phyloP scores from a whole-genome alignment of 805 yeast genomes.

The Candida maesae region DNA sequence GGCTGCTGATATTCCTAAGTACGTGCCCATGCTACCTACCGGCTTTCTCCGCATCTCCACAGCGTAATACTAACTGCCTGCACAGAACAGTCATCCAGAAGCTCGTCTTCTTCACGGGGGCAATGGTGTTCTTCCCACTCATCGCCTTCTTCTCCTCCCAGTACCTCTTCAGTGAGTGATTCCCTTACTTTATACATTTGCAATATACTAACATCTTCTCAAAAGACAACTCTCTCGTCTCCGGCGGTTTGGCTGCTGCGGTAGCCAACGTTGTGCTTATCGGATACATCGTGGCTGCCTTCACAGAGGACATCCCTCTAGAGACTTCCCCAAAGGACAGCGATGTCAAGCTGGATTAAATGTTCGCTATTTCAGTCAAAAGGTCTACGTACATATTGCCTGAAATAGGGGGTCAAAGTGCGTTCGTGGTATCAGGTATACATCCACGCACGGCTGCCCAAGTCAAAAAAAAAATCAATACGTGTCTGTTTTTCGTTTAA shows the following conservation, averaged over 20 bases:
- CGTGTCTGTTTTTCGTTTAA: too few species aligned
- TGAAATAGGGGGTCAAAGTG: too few species aligned
- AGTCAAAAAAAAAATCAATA: too few species aligned
- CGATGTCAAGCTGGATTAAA: slow-evolving; percentile 28
- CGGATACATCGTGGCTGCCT: slow-evolving; percentile 71
- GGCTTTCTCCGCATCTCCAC: too few species aligned
- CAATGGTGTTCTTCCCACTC: slow-evolving; percentile 71
- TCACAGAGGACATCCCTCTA: slow-evolving; percentile 52
- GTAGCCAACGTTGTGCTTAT: slow-evolving; percentile 72
- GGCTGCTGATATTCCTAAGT: slow-evolving; percentile 29
- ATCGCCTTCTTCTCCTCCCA: slow-evolving; percentile 56
- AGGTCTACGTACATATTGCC: too few species aligned
- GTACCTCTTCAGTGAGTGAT: slow-evolving; percentile 28
- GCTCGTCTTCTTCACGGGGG: slow-evolving; percentile 67
- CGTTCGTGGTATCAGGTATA: too few species aligned
- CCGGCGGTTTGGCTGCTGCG: slow-evolving; percentile 79
- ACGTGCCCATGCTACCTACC: too few species aligned
- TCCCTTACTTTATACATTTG: not conserved
- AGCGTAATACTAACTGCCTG: slow-evolving; percentile 1
- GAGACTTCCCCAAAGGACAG: slow-evolving; percentile 36
- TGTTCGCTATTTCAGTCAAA: too few species aligned
- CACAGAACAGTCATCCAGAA: slow-evolving; percentile 59
- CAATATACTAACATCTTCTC: slow-evolving; percentile 9
- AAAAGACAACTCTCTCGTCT: slow-evolving; percentile 49
- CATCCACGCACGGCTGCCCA: too few species aligned